Conservation (phyloP, 208 protist species). For the Leptomonas pyrrhocoris region DNA sequence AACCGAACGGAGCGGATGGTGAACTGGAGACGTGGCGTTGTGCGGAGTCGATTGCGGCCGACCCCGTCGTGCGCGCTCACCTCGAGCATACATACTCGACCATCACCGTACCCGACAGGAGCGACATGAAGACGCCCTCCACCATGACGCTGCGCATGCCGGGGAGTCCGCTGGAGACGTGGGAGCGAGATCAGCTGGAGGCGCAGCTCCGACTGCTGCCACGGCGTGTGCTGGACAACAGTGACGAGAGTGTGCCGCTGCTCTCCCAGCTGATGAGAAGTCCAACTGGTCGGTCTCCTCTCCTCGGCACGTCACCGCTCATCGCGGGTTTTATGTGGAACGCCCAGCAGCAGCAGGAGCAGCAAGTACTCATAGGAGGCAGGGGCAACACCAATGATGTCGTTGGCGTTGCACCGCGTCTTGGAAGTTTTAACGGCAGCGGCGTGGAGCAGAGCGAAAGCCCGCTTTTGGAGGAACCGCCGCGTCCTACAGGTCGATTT, state of each 20-base stretch:
- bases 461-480: not conserved
- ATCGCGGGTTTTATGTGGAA: not conserved
- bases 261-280: not conserved
- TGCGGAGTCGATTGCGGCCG: conserved; percentile 24
- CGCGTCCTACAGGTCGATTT: not conserved
- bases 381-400: not conserved
- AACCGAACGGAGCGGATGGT: not conserved
- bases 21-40: conserved; percentile 41
- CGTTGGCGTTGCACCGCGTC: not conserved
- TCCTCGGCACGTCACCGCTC: not conserved
- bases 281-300: not conserved
- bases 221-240: conserved; percentile 22
- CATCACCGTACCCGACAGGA: conserved; percentile 3
- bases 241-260: conserved; percentile 15
- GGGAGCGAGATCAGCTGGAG: conserved; percentile 63
- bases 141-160: conserved; percentile 14
- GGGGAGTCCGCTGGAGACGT: conserved; percentile 36
- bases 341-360: not conserved
- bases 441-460: not conserved
- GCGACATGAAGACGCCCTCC: conserved; percentile 6
- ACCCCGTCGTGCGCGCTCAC: conserved; percentile 41
- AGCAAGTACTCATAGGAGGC: too few relatives aligned
- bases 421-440: not conserved
- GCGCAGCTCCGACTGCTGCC: conserved; percentile 48
- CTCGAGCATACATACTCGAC: conserved; percentile 39